These are phyloP conservation scores for Diaporthe vaccinii DNA, from an alignment of 2,329 filamentous ascomycete species.

Conservation along the genomic window DNA sequence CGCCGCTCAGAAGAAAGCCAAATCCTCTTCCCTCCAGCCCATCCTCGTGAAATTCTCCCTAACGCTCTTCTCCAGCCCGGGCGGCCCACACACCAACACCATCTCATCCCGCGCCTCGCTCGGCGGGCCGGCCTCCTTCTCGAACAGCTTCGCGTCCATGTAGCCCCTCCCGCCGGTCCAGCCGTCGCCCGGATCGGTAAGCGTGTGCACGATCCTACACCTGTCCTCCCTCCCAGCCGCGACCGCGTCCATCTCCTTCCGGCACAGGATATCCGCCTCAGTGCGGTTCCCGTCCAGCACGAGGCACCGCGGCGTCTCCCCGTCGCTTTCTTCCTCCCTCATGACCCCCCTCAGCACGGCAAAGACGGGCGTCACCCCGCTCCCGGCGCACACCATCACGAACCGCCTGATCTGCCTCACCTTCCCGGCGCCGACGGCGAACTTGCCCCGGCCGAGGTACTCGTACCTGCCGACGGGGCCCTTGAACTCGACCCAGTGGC, in stretches of 20 bases:
- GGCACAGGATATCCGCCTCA: slow-evolving; percentile 87
- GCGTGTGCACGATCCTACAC: slow-evolving; percentile 76
- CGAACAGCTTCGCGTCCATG: slow-evolving; percentile 73
- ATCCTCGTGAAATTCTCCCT: slow-evolving; percentile 62
- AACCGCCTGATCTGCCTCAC: slow-evolving; percentile 74
- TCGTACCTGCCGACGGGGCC: slow-evolving; percentile 89
- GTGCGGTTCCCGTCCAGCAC: slow-evolving; percentile 84
- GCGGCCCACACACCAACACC: slow-evolving; percentile 84
- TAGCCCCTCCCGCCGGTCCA: slow-evolving; percentile 80
- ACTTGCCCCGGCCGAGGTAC: slow-evolving; percentile 78
- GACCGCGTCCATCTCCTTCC: slow-evolving; percentile 77
- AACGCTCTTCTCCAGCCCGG: slow-evolving; percentile 77
- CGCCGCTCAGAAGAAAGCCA: slow-evolving; percentile 77
- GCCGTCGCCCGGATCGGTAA: slow-evolving; percentile 71
- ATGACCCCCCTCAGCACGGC: slow-evolving; percentile 84
- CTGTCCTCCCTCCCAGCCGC: slow-evolving; percentile 64
- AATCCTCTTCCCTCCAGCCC: slow-evolving; percentile 80
- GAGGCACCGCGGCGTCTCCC: slow-evolving; percentile 73
- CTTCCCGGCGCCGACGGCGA: slow-evolving; percentile 69
- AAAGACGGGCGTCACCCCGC: slow-evolving; percentile 93
- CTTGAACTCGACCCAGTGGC: slow-evolving; percentile 85
- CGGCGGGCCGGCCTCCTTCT: slow-evolving; percentile 66
- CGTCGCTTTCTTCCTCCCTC: slow-evolving; percentile 59
- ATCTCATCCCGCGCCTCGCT: slow-evolving; percentile 63
- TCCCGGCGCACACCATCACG: slow-evolving; percentile 89